phyloP scores from a whole-genome alignment of 2,329 filamentous ascomycete genomes.

The Ophiostoma piceae region DNA sequence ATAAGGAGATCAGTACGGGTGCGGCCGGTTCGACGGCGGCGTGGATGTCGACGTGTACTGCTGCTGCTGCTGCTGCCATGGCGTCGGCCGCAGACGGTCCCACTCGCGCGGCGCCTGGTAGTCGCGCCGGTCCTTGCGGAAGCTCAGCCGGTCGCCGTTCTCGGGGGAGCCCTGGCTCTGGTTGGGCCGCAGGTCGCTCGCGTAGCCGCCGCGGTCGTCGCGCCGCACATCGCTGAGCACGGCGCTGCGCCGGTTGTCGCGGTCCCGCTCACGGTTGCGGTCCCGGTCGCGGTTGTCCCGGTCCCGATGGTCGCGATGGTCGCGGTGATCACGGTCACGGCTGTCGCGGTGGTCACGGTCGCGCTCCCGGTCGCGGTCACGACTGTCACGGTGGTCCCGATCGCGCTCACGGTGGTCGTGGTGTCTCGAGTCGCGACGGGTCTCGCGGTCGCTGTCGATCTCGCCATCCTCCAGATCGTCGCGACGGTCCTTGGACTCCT shows the following conservation, averaged over 20 bases:
- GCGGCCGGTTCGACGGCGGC: not conserved
- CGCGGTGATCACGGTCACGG: conserved; percentile 18
- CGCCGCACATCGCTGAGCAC: conserved; percentile 21
- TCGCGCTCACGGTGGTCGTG: conserved; percentile 28
- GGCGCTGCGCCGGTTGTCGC: conserved; percentile 28
- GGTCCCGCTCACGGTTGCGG: conserved; percentile 23
- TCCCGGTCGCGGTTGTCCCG: conserved; percentile 28
- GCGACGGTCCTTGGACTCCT: conserved; percentile 26
- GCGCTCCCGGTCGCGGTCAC: conserved; percentile 20
- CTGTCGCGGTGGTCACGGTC: conserved; percentile 21
- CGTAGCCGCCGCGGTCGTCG: conserved; percentile 15
- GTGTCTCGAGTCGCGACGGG: conserved; percentile 33
- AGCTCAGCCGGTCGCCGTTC: conserved; percentile 29
- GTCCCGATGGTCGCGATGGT: conserved; percentile 11
- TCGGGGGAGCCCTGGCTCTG: conserved; percentile 17
- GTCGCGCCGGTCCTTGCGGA: conserved; percentile 28
- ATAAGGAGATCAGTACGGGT: not conserved
- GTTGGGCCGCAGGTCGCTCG: conserved; percentile 7
- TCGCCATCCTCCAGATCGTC: conserved; percentile 38
- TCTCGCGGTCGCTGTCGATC: conserved; percentile 37
- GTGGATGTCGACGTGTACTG: conserved; percentile 22
- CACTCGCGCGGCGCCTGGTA: conserved; percentile 26
- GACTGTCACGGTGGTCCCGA: conserved; percentile 22
- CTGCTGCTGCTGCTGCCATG: conserved; percentile 29
- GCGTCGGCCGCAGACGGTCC: conserved; percentile 27